Conservation (phyloP, 805 yeast species). For the Cyberlindnera maritima region DNA sequence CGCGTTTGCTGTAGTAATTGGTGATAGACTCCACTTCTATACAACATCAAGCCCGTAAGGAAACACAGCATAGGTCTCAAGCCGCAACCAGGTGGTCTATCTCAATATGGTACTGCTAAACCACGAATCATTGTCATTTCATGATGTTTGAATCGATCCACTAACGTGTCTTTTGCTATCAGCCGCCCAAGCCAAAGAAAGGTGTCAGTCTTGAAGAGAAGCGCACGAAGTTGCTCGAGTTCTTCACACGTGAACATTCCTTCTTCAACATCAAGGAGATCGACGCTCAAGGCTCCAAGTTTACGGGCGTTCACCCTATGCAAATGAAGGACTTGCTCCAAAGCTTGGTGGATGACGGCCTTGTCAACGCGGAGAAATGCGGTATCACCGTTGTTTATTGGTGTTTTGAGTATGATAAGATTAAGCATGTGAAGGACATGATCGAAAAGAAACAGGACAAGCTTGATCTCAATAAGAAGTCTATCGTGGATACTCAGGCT, state of each 20-base stretch:
- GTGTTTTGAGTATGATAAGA: slow-evolving; percentile 40
- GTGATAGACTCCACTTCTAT: too few species aligned
- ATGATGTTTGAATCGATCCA: too few species aligned
- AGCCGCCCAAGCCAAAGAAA: slow-evolving; percentile 19
- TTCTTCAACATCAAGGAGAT: slow-evolving; percentile 50
- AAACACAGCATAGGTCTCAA: too few species aligned
- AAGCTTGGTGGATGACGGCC: slow-evolving; percentile 45
- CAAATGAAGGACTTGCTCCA: slow-evolving; percentile 51
- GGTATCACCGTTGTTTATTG: slow-evolving; percentile 52
- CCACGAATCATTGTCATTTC: too few species aligned
- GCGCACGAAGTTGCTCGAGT: slow-evolving; percentile 33
- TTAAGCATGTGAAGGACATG: slow-evolving; percentile 20
- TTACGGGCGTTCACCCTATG: slow-evolving; percentile 49
- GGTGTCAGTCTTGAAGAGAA: slow-evolving; percentile 41
- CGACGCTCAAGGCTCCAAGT: slow-evolving; percentile 42
- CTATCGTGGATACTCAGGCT: neutral
- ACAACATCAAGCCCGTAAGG: too few species aligned
- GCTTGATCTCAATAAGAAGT: too few species aligned
- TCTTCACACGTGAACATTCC: slow-evolving; percentile 38
- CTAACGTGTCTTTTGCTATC: too few species aligned
- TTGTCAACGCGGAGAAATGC: slow-evolving; percentile 51
- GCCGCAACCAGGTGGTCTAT: too few species aligned
- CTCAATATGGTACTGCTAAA: too few species aligned
- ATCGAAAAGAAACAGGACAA: neutral
- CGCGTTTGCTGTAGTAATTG: too few species aligned